Conservation (phyloP, 1,284 basidiomycete species). For the Chiua sp. region DNA sequence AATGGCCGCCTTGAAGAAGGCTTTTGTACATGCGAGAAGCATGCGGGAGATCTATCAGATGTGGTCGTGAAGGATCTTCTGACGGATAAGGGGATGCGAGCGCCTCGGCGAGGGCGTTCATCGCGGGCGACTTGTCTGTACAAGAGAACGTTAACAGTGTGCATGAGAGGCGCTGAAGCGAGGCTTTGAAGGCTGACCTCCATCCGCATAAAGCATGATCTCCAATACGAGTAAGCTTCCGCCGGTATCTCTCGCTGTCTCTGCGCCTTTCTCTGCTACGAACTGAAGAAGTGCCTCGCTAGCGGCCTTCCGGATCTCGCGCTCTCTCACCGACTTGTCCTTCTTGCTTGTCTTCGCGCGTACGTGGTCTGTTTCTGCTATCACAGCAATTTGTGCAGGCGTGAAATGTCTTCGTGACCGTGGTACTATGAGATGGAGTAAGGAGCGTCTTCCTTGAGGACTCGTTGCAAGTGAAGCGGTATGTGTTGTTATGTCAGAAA, state of each 20-base stretch:
- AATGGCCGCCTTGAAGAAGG: slow-evolving; percentile 90
- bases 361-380: slow-evolving; percentile 69
- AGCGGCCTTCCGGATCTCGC: slow-evolving; percentile 73
- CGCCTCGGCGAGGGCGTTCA: slow-evolving; percentile 60
- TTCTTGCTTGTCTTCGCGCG: slow-evolving; percentile 80
- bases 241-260: slow-evolving; percentile 73
- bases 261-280: slow-evolving; percentile 62
- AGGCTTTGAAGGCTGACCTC: slow-evolving; percentile 56
- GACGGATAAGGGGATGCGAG: slow-evolving; percentile 63
- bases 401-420: slow-evolving; percentile 83
- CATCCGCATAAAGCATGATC: slow-evolving; percentile 81
- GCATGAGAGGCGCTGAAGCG: slow-evolving; percentile 2
- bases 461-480: slow-evolving; percentile 60
- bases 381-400: slow-evolving; percentile 69
- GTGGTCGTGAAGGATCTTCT: slow-evolving; percentile 49
- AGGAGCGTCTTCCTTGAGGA: slow-evolving; percentile 74
- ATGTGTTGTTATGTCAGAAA: slow-evolving; percentile 63
- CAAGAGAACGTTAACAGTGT: not conserved
- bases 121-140: slow-evolving; percentile 73
- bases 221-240: slow-evolving; percentile 80
- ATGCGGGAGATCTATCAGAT: slow-evolving; percentile 82
- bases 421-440: slow-evolving; percentile 83
- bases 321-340: slow-evolving; percentile 59
- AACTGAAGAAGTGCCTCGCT: slow-evolving; percentile 73
- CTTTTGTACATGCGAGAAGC: slow-evolving; percentile 84